Conservation (phyloP, 1,284 basidiomycete genomes). For the Cutaneotrichosporon sp. region DNA sequence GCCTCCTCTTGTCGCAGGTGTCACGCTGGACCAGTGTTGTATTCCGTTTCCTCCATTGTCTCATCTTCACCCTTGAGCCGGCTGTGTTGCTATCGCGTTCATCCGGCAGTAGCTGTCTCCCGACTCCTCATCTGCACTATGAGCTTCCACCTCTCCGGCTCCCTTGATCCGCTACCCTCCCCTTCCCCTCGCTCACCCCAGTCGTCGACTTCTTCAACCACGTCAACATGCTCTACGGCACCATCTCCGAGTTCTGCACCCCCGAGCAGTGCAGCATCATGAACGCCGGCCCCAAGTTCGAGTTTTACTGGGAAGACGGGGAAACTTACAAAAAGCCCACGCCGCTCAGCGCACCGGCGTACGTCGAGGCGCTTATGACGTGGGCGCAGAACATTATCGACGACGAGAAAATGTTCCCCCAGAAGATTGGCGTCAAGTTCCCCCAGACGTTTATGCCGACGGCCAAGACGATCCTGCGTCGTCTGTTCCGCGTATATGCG, state of each 20-base stretch:
- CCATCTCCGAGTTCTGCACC: constrained; percentile 95
- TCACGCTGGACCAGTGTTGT: background rate
- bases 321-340: constrained; percentile 87
- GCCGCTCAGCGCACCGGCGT: constrained; percentile 89
- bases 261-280: constrained; percentile 95
- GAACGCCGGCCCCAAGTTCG: constrained; percentile 97
- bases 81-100: too few species aligned
- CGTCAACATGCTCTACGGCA: constrained; percentile 93
- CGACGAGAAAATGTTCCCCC: constrained; percentile 90
- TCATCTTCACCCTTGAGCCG: background rate
- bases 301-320: constrained; percentile 99
- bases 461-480: constrained; percentile 85
- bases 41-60: background rate
- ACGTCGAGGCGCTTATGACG: constrained; percentile 98
- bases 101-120: background rate
- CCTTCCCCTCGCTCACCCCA: constrained; percentile 43
- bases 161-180: background rate
- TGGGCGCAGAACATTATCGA: constrained; percentile 94
- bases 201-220: constrained; percentile 96
- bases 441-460: constrained; percentile 87
- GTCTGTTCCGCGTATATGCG: constrained; percentile 95
- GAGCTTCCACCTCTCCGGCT: background rate
- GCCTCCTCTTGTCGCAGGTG: background rate
- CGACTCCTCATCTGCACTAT: background rate
- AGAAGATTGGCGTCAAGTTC: constrained; percentile 91